phyloP scores from a whole-genome alignment of 805 yeast genomes.

The Crinitomyces ghanaensis region DNA sequence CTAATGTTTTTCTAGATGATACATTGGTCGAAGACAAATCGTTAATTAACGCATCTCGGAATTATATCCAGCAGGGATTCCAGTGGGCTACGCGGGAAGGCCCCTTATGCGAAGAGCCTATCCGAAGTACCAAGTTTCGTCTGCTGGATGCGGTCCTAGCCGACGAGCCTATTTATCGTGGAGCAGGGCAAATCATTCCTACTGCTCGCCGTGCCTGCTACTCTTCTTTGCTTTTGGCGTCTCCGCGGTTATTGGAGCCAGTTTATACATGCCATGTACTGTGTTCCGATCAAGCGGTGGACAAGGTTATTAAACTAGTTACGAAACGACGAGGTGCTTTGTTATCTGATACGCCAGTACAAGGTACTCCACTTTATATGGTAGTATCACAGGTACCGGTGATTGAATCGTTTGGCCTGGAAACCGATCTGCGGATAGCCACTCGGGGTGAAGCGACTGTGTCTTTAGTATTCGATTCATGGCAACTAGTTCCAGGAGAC shows the following conservation, averaged over 20 bases:
- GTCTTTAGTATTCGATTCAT: slow-evolving; percentile 50
- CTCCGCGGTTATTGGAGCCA: slow-evolving; percentile 78
- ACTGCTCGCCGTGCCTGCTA: slow-evolving; percentile 77
- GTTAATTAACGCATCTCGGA: slow-evolving; percentile 35
- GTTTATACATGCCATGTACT: slow-evolving; percentile 48
- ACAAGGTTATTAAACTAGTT: slow-evolving; percentile 40
- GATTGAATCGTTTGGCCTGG: slow-evolving; percentile 83
- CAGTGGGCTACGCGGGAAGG: slow-evolving; percentile 78
- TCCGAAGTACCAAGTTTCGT: slow-evolving; percentile 58
- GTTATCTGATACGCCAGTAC: slow-evolving; percentile 40
- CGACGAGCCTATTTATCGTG: slow-evolving; percentile 36
- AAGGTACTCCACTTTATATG: slow-evolving; percentile 58
- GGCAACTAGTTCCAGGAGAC: slow-evolving; percentile 84
- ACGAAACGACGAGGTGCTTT: slow-evolving; percentile 60
- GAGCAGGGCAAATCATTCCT: slow-evolving; percentile 66
- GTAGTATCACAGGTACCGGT: slow-evolving; percentile 67
- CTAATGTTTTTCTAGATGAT: slow-evolving; percentile 56
- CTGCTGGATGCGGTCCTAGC: slow-evolving; percentile 51
- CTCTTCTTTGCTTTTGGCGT: slow-evolving; percentile 63
- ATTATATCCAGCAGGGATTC: slow-evolving; percentile 63
- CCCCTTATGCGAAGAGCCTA: slow-evolving; percentile 81
- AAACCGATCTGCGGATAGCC: slow-evolving; percentile 67
- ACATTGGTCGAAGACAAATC: slow-evolving; percentile 55
- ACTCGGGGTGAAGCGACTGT: slow-evolving; percentile 74
- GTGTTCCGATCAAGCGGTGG: slow-evolving; percentile 39